Base-by-base conservation (phyloP, 1,284 basidiomycete genomes). In the Erythrobasidium hasegawianum region DNA sequence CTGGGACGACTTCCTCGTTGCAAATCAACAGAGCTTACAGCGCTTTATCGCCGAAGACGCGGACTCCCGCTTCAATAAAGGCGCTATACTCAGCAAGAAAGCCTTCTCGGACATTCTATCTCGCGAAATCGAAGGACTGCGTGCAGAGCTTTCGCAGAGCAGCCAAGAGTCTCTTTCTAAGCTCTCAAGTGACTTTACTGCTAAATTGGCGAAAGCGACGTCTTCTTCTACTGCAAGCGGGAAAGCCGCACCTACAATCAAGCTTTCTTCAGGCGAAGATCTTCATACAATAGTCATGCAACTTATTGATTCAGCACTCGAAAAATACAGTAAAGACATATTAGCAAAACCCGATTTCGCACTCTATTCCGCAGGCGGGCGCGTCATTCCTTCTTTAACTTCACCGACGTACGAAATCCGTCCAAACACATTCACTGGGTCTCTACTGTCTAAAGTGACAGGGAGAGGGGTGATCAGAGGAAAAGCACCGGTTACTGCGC, bases 291-390 rank as follows among this genome's bases (percentile, higher is more conserved):
- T 90, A 60, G 84, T 96, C 68, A 81, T 81, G 27, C 81, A 84
- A 22, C 81, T 95, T 49, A 88, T 96, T 73, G 86, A 91, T 69
- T 76, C 78, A 1, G 81, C 81, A 0, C 75, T 95, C 1, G 80
- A 84, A 40, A 80, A 81, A 40, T 83, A 83, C 71, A 87, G 84
- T 13, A 86, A 89, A 75, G 93, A 97, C 75, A 82, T 79, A n/a
- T 78, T 96, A 47, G 89, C 84, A 0, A 84, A 84, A 47, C 80
- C 87, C 0, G 95, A 98, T 78, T 95, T 85, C 74, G 94, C 95
- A 0, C 80, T 93, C 3, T 86, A 87, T 76, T 88, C 90, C 5
- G 84, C 84, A 1, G 94, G 94, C 8, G 94, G 84, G 0, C 80
- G 84, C 0, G 81, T 93, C 68, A 85, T 97, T 50, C 91, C 91